Conservation (phyloP, 1,284 basidiomycete species). For the Cutaneotrichosporon daszewskae region DNA sequence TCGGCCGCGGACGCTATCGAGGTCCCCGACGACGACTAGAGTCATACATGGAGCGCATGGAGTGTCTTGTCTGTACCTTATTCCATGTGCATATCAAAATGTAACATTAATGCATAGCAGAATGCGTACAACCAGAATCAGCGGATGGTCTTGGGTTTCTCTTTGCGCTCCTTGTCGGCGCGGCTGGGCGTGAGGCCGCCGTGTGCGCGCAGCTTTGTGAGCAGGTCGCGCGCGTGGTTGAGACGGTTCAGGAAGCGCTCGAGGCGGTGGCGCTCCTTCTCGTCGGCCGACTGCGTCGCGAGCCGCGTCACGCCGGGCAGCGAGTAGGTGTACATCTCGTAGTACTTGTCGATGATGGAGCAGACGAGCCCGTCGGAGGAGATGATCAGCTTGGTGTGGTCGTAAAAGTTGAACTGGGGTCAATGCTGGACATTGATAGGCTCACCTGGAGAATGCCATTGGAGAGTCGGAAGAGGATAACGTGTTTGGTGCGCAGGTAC, state of each 20-base stretch:
- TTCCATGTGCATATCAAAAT: no score
- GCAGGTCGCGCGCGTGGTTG: conserved; percentile 38
- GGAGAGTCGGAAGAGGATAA: conserved; percentile 92
- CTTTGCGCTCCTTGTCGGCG: no score
- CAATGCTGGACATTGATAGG: conserved; percentile 5
- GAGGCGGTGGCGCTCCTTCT: conserved; percentile 27
- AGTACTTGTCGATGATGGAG: conserved; percentile 84
- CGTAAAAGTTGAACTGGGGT: conserved; percentile 86
- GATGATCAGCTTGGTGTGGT: conserved; percentile 91
- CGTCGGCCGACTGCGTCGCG: conserved; percentile 48
- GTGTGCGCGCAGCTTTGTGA: conserved; percentile 27
- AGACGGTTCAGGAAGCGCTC: conserved; percentile 41
- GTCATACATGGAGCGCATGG: no score
- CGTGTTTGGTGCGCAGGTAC: conserved; percentile 92
- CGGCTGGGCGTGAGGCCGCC: conserved; percentile 8
- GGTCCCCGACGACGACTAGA: no score
- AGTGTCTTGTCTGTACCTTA: no score
- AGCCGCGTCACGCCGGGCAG: conserved; percentile 59
- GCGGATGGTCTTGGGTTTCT: no score
- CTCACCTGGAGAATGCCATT: conserved; percentile 84
- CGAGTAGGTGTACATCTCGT: conserved; percentile 67
- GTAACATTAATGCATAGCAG: no score
- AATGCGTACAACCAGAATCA: no score
- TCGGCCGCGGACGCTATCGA: no score
- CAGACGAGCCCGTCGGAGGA: conserved; percentile 71